Base-by-base conservation (phyloP, 129 eudicot genomes). In the Flaveria linearis region DNA sequence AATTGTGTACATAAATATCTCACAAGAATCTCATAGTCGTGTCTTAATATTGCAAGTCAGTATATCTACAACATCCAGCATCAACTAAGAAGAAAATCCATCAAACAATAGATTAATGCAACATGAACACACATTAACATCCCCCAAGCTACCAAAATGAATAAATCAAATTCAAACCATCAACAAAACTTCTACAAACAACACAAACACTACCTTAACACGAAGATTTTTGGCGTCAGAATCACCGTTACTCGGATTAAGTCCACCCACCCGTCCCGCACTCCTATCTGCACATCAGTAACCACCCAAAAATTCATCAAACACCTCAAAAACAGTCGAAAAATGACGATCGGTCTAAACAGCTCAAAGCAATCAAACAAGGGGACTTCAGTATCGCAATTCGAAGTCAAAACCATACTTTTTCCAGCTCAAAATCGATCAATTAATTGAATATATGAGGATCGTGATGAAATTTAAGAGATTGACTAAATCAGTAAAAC, bases 161-260 rank as follows among this genome's bases (percentile, higher is more conserved):
- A 51, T 41, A 57, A 25, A 23, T 58, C 15, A 5, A 36, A 25
- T 16, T 69, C 15, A 46, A 57, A 43, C 14, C 28, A 46, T 45
- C 57, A 52, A 45, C 18, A 58, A 11, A 33, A 70, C 63, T 58
- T n/a, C 4, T 4, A 43, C 17, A 15, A 61, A 46, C 20, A 10
- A 30, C 33, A 52, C 16, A 60, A 61, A 47, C 58, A 20, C 36
- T 77, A 89, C 98, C 98, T 92, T 92, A 67, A 90, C 98, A 30
- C 88, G 88, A 57, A 90, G 86, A 78, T 90, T 93, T 75, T 87
- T 90, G 9, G 97, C 81, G 74, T 93, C 97, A 50, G 81, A 77
- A 20, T 77, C 91, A 18, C 80, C 85, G 68, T 41, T 82, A 4
- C 77, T 91, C 60, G 78, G 81, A 75, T 87, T 93, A 36, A 88